Conservation (phyloP, 164 flowering plant genomes). For the Saururus chinensis region DNA sequence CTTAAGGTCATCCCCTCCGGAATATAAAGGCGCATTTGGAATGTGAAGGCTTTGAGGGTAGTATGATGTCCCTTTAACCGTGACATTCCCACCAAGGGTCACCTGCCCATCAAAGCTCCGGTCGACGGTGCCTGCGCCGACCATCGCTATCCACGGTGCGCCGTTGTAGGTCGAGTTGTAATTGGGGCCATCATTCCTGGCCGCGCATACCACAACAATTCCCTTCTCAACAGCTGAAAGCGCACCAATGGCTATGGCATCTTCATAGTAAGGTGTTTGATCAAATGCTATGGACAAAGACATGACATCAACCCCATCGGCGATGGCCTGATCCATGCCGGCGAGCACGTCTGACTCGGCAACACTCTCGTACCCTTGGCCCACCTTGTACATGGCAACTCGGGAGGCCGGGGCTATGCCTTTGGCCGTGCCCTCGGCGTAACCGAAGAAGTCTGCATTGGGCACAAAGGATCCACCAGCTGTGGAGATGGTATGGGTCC, state of each 20-base stretch:
- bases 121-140: constrained; percentile 33
- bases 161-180: constrained; percentile 17
- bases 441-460: constrained; percentile 20
- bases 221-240: constrained; percentile 34
- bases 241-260: constrained; percentile 31
- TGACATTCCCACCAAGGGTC: constrained; percentile 6
- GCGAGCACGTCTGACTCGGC: constrained; percentile 22
- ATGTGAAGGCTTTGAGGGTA: constrained; percentile 5
- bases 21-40: constrained; percentile 4
- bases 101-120: constrained; percentile 14
- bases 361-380: constrained; percentile 6
- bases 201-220: constrained; percentile 28
- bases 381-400: constrained; percentile 38
- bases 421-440: constrained; percentile 28
- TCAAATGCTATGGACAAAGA: constrained; percentile 28
- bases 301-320: constrained; percentile 37
- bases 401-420: constrained; percentile 28
- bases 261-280: constrained; percentile 11
- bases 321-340: too few species aligned
- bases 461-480: constrained; percentile 19
- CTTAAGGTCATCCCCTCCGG: constrained; percentile 5
- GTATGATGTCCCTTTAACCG: constrained; percentile 5
- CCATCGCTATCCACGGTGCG: constrained; percentile 40
- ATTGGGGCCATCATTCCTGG: constrained; percentile 28
- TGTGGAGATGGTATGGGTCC: constrained; percentile 34